Conservation (phyloP, 345 rosid species). For the Cardiospermum halicacabum region DNA sequence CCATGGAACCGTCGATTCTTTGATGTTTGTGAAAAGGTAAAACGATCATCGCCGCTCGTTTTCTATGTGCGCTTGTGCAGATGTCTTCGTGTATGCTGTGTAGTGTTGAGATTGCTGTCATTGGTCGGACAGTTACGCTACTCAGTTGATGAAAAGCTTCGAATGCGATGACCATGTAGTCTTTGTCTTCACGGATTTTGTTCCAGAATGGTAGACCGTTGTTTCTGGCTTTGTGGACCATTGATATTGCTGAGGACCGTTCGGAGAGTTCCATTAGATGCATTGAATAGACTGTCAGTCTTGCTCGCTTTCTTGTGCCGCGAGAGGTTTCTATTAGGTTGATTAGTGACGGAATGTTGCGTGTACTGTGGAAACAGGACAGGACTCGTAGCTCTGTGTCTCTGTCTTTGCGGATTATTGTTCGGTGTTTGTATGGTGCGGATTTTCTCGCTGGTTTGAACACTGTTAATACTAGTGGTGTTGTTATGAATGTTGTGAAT, state of each 20-base stretch:
- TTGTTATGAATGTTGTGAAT: slow-evolving; percentile 67
- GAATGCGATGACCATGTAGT: slow-evolving; percentile 57
- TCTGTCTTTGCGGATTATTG: slow-evolving; percentile 43
- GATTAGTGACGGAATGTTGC: slow-evolving; percentile 64
- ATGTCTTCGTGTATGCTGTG: slow-evolving; percentile 56
- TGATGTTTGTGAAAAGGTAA: slow-evolving; percentile 73
- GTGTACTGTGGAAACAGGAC: slow-evolving; percentile 57
- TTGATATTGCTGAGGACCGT: slow-evolving; percentile 67
- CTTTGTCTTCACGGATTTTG: slow-evolving; percentile 32
- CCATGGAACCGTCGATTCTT: slow-evolving; percentile 54
- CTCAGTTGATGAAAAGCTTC: slow-evolving; percentile 70
- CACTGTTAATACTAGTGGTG: slow-evolving; percentile 46
- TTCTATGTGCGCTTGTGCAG: slow-evolving; percentile 54
- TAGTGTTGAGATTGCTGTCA: slow-evolving; percentile 70
- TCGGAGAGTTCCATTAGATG: slow-evolving; percentile 76
- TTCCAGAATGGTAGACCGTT: slow-evolving; percentile 75
- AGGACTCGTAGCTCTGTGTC: slow-evolving; percentile 54
- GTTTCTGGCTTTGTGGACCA: slow-evolving; percentile 70
- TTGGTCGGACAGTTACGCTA: slow-evolving; percentile 59
- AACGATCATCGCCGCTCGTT: slow-evolving; percentile 49
- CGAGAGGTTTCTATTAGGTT: slow-evolving; percentile 64
- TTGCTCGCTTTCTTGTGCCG: slow-evolving; percentile 44
- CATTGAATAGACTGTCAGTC: slow-evolving; percentile 64
- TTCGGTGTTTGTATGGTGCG: slow-evolving; percentile 44
- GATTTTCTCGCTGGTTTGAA: slow-evolving; percentile 58